Percentiles rank a stretch among this genome's conserved stretches.
phyloP scores from a whole-genome alignment of 768 basidiomycete species.

The Rhodotorula diobovata region DNA sequence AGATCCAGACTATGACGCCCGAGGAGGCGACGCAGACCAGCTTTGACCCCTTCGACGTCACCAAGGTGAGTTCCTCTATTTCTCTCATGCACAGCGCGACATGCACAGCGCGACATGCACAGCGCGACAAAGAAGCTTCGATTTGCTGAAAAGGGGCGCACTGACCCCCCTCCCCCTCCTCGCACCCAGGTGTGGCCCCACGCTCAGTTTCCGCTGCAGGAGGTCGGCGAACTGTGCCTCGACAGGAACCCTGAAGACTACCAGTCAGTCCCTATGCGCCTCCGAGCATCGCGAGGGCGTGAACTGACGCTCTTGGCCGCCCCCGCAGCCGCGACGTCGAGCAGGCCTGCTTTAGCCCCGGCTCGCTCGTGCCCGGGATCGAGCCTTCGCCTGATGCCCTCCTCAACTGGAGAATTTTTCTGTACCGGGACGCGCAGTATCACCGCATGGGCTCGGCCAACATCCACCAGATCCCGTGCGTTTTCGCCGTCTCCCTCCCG shows the following conservation, averaged over 20 bases:
- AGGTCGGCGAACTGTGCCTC: slow-evolving; percentile 42
- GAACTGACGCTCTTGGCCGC: too few relatives aligned
- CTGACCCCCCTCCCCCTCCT: too few relatives aligned
- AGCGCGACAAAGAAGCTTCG: too few relatives aligned
- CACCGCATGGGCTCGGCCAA: slow-evolving; percentile 44
- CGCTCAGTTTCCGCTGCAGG: slow-evolving; percentile 43
- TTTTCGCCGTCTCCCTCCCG: background rate
- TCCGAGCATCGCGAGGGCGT: too few relatives aligned
- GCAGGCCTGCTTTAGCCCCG: slow-evolving; percentile 46
- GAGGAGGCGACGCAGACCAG: slow-evolving; percentile 41
- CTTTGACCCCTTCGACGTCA: slow-evolving; percentile 47
- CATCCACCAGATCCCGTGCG: slow-evolving; percentile 44
- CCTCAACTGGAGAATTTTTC: slow-evolving; percentile 45
- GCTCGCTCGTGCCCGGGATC: slow-evolving; percentile 46
- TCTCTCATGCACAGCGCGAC: too few relatives aligned
- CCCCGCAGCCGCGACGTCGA: slow-evolving; percentile 43
- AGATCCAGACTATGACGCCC: slow-evolving; percentile 45
- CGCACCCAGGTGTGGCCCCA: slow-evolving; percentile 34
- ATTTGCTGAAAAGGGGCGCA: too few relatives aligned
- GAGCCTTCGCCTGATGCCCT: slow-evolving; percentile 45
- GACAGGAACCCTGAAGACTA: slow-evolving; percentile 47
- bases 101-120: too few relatives aligned
- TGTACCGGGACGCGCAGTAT: slow-evolving; percentile 46
- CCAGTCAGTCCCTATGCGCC: slow-evolving; percentile 10
- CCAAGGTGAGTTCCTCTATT: slow-evolving; percentile 26